Evolutionary conservation across 1,284 basidiomycete genomes (phyloP), one percentile per base, ranked within the genome.

Genomic region (Leccinum griseonigrum): DNA sequence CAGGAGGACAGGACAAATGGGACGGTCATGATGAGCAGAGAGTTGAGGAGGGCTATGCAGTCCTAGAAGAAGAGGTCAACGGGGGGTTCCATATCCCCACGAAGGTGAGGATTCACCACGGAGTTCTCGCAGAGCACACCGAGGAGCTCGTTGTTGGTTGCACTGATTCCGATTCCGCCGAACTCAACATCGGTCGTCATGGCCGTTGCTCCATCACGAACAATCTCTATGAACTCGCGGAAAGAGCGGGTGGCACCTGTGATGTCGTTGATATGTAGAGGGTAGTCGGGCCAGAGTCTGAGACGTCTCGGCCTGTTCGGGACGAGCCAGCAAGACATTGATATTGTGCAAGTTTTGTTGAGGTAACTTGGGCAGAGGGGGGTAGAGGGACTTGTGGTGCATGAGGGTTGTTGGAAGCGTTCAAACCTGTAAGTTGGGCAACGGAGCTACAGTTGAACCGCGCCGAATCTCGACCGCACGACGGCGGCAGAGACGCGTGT

Each of bases 111-210:
- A 29, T 10, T 29, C 73, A 91, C 90, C 71, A 86, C 71, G 48
- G 81, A 85, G 69, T 91, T 92, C 57, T 85, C 81, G 71, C 84
- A 84, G 67, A 90, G 81, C 11, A 92, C 81, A 2, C 86, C 90
- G 32, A 90, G 76, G 31, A 90, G 83, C 61, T 88, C 86, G 1
- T 77, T 77, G 3, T 78, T 74, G 18, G 76, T 76, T 1, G 70
- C 70, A 14, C 72, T 68, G 14, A 90, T 68, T 0, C 81, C 86
- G 4, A 90, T 72, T 0, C 88, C 87, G 1, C 86, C 87, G 34
- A 81, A 71, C 0, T 71, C 64, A 13, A 74, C 63, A 1, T 81
- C 76, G 1, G 78, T 73, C 1, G 77, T 78, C 7, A 91, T 77
- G 0, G 83, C 86, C 0, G 87, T 88, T 2, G 85, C 82, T 13